phyloP scores from a whole-genome alignment of 805 yeast species.

The Myxozyma udenii region DNA sequence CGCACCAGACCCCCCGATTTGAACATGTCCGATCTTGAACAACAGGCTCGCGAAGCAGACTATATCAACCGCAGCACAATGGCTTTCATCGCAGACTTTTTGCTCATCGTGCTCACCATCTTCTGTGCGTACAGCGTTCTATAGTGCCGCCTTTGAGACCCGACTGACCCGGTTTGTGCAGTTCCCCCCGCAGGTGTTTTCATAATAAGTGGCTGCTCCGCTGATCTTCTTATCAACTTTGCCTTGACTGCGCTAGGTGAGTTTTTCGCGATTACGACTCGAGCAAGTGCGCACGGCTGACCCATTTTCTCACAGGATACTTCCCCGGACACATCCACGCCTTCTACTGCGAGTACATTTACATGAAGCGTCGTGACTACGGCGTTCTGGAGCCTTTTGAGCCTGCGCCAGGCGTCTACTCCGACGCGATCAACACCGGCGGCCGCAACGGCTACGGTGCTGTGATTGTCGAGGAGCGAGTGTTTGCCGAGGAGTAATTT shows the following conservation, averaged over 20 bases:
- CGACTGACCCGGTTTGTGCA: neutral
- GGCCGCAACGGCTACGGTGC: slow-evolving; percentile 29
- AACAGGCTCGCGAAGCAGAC: slow-evolving; percentile 10
- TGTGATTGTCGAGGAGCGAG: slow-evolving; percentile 20
- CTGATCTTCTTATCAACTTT: slow-evolving; percentile 53
- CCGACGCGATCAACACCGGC: slow-evolving; percentile 26
- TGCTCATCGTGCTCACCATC: slow-evolving; percentile 18
- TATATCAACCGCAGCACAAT: slow-evolving; percentile 11
- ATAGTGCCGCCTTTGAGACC: neutral
- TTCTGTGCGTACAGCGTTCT: slow-evolving; percentile 9
- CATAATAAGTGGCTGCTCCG: slow-evolving; percentile 42
- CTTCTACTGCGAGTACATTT: slow-evolving; percentile 26
- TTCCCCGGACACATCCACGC: slow-evolving; percentile 50
- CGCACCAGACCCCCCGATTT: too few species aligned
- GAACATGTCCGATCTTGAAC: slow-evolving; percentile 4
- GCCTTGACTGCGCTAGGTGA: slow-evolving; percentile 49
- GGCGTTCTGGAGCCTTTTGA: slow-evolving; percentile 14
- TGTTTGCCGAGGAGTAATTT: neutral
- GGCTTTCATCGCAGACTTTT: slow-evolving; percentile 35
- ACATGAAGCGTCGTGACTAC: slow-evolving; percentile 23
- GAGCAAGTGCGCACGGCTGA: neutral
- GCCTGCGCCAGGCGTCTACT: slow-evolving; percentile 28
- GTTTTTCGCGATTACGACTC: neutral
- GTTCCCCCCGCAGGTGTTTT: slow-evolving; percentile 30
- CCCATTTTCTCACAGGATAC: slow-evolving; percentile 48